Base-by-base conservation (phyloP, 2,329 filamentous ascomycete species). In the Trichoderma sp. region DNA sequence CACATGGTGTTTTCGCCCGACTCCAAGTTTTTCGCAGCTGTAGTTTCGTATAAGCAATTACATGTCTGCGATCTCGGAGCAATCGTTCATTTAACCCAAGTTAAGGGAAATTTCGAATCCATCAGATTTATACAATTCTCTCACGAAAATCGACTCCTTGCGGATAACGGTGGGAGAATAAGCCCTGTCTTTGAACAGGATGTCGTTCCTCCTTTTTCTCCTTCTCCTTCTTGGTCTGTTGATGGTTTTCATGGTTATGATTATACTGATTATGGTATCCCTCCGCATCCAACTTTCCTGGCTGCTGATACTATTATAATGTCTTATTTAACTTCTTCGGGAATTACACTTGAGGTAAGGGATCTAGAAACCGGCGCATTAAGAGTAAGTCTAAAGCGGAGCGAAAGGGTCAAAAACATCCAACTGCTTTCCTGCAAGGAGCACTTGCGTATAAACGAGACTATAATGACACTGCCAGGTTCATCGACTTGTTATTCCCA, bases 141-240 rank as follows among this genome's bases (percentile, higher is more conserved):
- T 4, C 29, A 29, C 29, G 29, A 29, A 29, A 29, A 45, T 19
- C 39, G 39, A 19, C 39, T 45, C 19, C 17, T 19, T 19, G 9
- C 19, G 5, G n/a, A 10, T 1, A 19, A 45, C 39, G 0, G 0
- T 12, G 3, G 0, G n/a, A 3, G 1, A 9, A 1, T 4, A 10
- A n/a, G 4, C 8, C 0, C 2, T 42, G 8, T 9, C 17, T 1
- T 10, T 42, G 7, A 19, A 19, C n/a, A n/a, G n/a, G n/a, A n/a
- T n/a, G n/a, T n/a, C n/a, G n/a, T n/a, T n/a, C n/a, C n/a, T n/a
- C n/a, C n/a, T n/a, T n/a, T n/a, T n/a, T n/a, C n/a, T n/a, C n/a
- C n/a, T n/a, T n/a, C n/a, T n/a, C n/a, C n/a, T n/a, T n/a, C n/a
- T n/a, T n/a, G n/a, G n/a, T n/a, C n/a, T n/a, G n/a, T n/a, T n/a